phyloP scores from a whole-genome alignment of 169 alveolate genomes.

The Plasmodium coatneyi region DNA sequence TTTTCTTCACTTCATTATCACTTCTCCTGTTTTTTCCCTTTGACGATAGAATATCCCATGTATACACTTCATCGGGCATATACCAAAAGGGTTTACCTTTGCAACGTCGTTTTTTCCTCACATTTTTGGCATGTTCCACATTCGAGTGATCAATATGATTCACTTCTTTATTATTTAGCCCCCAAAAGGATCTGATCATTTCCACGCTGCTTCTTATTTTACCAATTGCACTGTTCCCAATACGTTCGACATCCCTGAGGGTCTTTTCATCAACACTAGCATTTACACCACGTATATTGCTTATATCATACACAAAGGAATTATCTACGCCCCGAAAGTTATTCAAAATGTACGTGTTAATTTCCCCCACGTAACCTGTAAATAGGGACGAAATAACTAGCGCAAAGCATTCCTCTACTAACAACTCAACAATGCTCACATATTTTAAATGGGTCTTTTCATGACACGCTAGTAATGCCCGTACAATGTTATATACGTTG shows the following conservation, averaged over 20 bases:
- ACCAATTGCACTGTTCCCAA: neutral
- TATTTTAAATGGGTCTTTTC: constrained; percentile 37
- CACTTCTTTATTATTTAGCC: neutral
- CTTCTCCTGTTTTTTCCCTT: constrained; percentile 37
- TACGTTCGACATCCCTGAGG: neutral
- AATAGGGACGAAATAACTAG: constrained; percentile 36
- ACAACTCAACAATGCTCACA: constrained; percentile 2
- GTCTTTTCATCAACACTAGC: neutral
- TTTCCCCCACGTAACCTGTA: constrained; percentile 66
- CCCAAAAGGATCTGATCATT: neutral
- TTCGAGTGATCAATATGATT: neutral
- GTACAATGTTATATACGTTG: constrained; percentile 26
- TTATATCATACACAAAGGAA: constrained; percentile 19
- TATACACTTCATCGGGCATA: constrained; percentile 37
- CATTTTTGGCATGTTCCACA: neutral
- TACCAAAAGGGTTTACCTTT: constrained; percentile 38
- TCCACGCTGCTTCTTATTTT: constrained; percentile 6
- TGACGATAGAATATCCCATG: constrained; percentile 50
- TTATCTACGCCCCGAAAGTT: neutral
- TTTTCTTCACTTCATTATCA: constrained; percentile 33
- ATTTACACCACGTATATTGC: neutral
- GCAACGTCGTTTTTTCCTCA: neutral
- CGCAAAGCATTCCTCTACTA: constrained; percentile 56
- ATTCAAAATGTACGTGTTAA: constrained; percentile 53
- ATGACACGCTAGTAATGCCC: constrained; percentile 28